These are phyloP conservation scores for Cyclocybe cylindracea DNA, from an alignment of 768 basidiomycete genomes.

Conservation along the genomic window DNA sequence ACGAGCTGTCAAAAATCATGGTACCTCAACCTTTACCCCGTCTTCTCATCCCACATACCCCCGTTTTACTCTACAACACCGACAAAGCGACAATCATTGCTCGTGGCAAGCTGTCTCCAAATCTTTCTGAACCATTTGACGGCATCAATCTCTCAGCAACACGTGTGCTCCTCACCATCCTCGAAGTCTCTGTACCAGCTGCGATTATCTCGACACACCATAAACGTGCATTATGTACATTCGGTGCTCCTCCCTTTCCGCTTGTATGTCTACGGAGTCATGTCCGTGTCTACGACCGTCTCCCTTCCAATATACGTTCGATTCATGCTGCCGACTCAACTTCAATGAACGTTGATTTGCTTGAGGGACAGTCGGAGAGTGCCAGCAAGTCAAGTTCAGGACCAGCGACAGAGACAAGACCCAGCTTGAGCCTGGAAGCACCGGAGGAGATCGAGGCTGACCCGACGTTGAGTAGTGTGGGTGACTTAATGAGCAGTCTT, in stretches of 20 bases:
- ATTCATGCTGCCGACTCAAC: background rate
- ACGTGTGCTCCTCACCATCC: conserved; percentile 10
- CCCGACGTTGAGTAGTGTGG: too few relatives aligned
- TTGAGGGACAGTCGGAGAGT: too few relatives aligned
- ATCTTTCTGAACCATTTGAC: background rate
- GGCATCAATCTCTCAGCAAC: conserved; percentile 8
- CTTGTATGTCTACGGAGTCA: conserved; percentile 15
- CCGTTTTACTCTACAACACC: conserved; percentile 12
- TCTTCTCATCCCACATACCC: background rate
- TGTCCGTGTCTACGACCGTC: conserved; percentile 4
- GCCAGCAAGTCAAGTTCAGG: background rate
- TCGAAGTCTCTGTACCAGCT: conserved; percentile 14
- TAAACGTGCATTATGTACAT: conserved; percentile 8
- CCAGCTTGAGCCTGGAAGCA: too few relatives aligned
- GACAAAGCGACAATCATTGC: conserved; percentile 14
- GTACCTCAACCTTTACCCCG: conserved; percentile 16
- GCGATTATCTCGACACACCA: conserved; percentile 15
- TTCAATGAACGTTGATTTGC: too few relatives aligned
- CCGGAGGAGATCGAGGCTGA: too few relatives aligned
- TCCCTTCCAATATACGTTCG: background rate
- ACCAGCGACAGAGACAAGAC: too few relatives aligned
- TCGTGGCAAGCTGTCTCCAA: conserved; percentile 1
- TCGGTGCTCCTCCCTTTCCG: conserved; percentile 17
- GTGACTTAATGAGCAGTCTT: too few relatives aligned
- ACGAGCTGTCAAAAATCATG: too few relatives aligned